These are phyloP conservation scores for Stereum hirsutum DNA, from an alignment of 1,284 basidiomycete genomes.

Conservation along the genomic window DNA sequence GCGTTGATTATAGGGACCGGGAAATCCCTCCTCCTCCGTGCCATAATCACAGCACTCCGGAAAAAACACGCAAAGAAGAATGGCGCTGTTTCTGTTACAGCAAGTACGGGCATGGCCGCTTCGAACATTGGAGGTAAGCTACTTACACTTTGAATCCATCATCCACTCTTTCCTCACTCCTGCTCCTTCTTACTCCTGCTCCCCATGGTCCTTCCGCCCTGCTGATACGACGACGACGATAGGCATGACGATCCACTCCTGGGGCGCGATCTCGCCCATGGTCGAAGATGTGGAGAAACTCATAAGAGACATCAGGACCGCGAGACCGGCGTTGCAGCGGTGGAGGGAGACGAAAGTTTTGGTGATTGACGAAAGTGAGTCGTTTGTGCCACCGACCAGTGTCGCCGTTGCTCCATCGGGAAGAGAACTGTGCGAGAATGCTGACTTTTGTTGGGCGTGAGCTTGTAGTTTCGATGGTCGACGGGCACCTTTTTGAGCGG, in stretches of 20 bases:
- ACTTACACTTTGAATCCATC: conserved; percentile 14
- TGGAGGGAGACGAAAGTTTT: conserved; percentile 54
- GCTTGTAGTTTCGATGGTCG: conserved; percentile 99
- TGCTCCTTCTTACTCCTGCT: too few species aligned
- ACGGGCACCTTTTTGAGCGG: conserved; percentile 88
- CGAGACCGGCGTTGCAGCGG: conserved; percentile 25
- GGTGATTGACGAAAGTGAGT: conserved; percentile 88
- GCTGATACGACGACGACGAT: not conserved
- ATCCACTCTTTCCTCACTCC: not conserved
- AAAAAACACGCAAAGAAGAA: conserved; percentile 36
- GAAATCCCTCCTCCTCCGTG: conserved; percentile 46
- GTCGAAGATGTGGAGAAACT: conserved; percentile 25
- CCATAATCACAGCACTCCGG: conserved; percentile 43
- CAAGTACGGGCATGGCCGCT: conserved; percentile 52
- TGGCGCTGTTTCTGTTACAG: conserved; percentile 44
- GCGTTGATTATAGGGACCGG: conserved; percentile 38
- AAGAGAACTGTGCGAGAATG: too few species aligned
- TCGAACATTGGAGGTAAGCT: conserved; percentile 54
- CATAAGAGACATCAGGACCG: conserved; percentile 27
- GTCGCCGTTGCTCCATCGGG: too few species aligned
- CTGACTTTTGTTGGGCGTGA: too few species aligned
- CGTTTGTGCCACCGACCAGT: too few species aligned
- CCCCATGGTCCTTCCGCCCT: too few species aligned
- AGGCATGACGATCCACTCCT: conserved; percentile 31
- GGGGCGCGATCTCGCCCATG: conserved; percentile 28